phyloP scores from a whole-genome alignment of 2,329 filamentous ascomycete genomes.

The Verticillium longisporum region DNA sequence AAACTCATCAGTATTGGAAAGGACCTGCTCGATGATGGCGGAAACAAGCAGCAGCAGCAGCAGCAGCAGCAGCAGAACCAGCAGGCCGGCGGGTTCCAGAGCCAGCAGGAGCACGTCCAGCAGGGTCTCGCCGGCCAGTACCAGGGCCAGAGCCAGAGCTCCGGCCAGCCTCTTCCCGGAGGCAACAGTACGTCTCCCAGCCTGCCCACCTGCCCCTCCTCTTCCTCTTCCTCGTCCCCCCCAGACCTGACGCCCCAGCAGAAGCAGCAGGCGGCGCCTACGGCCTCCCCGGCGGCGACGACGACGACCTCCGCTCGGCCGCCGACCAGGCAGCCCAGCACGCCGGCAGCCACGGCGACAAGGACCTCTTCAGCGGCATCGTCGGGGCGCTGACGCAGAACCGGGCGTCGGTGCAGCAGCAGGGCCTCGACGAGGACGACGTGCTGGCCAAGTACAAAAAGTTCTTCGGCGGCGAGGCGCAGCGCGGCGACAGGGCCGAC shows the following conservation, averaged over 20 bases:
- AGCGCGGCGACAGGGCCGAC: slow-evolving; percentile 37
- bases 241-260: slow-evolving; percentile 10
- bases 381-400: slow-evolving; percentile 40
- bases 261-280: slow-evolving; percentile 23
- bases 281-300: slow-evolving; percentile 27
- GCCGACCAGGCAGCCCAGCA: slow-evolving; percentile 39
- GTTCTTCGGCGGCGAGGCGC: slow-evolving; percentile 53
- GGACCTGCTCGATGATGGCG: slow-evolving; percentile 25
- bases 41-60: slow-evolving; percentile 14
- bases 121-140: background rate
- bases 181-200: slow-evolving; percentile 19
- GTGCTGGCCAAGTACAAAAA: slow-evolving; percentile 70
- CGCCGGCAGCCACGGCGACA: slow-evolving; percentile 38
- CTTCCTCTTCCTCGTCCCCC: background rate
- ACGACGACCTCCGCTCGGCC: slow-evolving; percentile 41
- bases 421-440: slow-evolving; percentile 47
- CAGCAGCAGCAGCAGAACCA: background rate
- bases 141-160: background rate
- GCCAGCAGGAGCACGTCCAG: background rate
- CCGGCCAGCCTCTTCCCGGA: slow-evolving; percentile 7
- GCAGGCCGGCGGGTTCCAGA: background rate
- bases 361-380: slow-evolving; percentile 41
- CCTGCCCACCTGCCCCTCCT: too few species aligned
- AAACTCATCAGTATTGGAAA: slow-evolving; percentile 29
- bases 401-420: slow-evolving; percentile 38